These are phyloP conservation scores for Russula sp. DNA, from an alignment of 768 basidiomycete genomes.

Conservation along the genomic window DNA sequence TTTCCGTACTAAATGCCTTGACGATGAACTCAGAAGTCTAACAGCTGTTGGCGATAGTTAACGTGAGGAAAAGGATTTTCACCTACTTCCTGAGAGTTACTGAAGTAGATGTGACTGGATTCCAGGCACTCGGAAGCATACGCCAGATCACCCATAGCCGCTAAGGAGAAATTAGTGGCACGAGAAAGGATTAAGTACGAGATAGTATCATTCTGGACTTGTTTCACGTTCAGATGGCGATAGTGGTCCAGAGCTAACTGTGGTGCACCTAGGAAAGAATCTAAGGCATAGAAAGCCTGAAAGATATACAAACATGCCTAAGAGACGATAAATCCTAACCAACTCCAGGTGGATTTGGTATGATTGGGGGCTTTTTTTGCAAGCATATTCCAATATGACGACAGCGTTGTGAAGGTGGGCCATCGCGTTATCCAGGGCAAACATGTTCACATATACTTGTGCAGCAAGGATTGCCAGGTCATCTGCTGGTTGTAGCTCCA, in stretches of 20 bases:
- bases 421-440: constrained; percentile 49
- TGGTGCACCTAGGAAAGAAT: constrained; percentile 51
- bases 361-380: constrained; percentile 65
- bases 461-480: constrained; percentile 74
- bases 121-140: constrained; percentile 70
- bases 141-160: constrained; percentile 68
- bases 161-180: constrained; percentile 70
- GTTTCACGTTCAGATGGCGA: constrained; percentile 67
- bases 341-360: constrained; percentile 73
- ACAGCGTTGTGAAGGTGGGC: constrained; percentile 57
- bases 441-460: constrained; percentile 57
- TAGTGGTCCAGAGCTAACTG: constrained; percentile 73
- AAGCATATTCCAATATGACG: constrained; percentile 62
- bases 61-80: neutral
- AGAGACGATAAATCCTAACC: constrained; percentile 72
- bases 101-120: constrained; percentile 72
- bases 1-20: constrained; percentile 70
- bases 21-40: constrained; percentile 77
- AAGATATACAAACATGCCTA: constrained; percentile 41
- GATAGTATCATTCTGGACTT: constrained; percentile 84
- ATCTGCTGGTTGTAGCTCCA: constrained; percentile 84
- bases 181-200: constrained; percentile 78
- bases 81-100: constrained; percentile 68
- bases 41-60: constrained; percentile 3
- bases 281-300: constrained; percentile 7